These are phyloP conservation scores for Diddensiella caesifluorescens DNA, from an alignment of 805 yeast species.

Conservation along the genomic window DNA sequence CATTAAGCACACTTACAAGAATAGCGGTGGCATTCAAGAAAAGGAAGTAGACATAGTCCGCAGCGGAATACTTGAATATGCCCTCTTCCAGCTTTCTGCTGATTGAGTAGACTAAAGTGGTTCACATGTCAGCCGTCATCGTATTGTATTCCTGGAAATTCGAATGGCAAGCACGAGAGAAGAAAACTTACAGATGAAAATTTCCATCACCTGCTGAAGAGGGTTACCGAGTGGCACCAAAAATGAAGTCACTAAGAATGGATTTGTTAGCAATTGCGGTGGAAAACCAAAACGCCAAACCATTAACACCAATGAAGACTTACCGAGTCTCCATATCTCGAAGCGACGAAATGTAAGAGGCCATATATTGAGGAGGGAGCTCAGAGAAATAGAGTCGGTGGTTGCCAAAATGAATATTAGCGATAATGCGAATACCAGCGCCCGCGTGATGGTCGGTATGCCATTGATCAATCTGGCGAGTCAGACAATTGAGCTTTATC, in stretches of 20 bases:
- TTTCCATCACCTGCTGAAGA: slow-evolving; percentile 17
- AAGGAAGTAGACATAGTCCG: slow-evolving; percentile 26
- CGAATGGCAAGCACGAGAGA: background rate
- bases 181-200: slow-evolving; percentile 16
- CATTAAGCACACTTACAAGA: slow-evolving; percentile 18
- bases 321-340: slow-evolving; percentile 25
- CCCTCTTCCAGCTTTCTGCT: slow-evolving; percentile 20
- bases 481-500: background rate
- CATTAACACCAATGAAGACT: slow-evolving; percentile 4
- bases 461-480: slow-evolving; percentile 14
- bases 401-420: slow-evolving; percentile 13
- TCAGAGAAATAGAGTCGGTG: slow-evolving; percentile 4
- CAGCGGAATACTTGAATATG: slow-evolving; percentile 18
- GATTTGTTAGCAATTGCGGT: background rate
- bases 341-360: slow-evolving; percentile 10
- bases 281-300: background rate
- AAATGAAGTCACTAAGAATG: slow-evolving; percentile 21
- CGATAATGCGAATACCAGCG: slow-evolving; percentile 13
- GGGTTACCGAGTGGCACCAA: slow-evolving; percentile 19
- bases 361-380: slow-evolving; percentile 17
- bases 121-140: no score
- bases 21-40: slow-evolving; percentile 19
- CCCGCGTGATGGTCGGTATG: slow-evolving; percentile 25
- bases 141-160: background rate
- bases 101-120: slow-evolving; percentile 19